A percentile compares a stretch with the other conserved stretches of the same genome.
These are phyloP conservation scores for Cryptosporidium parvum DNA, from an alignment of 169 alveolate genomes.

Conservation along the genomic window DNA sequence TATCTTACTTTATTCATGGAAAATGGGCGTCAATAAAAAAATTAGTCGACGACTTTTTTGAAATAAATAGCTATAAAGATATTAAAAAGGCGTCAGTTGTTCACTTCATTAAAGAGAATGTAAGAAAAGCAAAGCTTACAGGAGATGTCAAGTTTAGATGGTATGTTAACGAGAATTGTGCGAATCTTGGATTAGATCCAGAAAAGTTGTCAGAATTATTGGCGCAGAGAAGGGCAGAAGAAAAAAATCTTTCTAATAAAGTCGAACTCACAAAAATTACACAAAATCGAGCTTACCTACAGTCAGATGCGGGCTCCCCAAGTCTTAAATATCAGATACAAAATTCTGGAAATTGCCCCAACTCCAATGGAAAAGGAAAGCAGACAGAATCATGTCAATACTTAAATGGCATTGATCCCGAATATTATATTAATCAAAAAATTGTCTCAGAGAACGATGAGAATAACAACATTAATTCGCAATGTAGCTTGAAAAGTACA, in stretches of 20 bases:
- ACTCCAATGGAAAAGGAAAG: neutral
- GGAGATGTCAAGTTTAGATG: conserved; percentile 51
- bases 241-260: neutral
- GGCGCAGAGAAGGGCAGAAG: conserved; percentile 25
- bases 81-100: conserved; percentile 33
- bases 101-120: conserved; percentile 45
- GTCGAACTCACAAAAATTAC: neutral
- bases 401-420: neutral
- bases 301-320: neutral
- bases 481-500: neutral
- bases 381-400: neutral
- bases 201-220: conserved; percentile 27
- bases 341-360: neutral
- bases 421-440: neutral
- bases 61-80: conserved; percentile 15
- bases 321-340: neutral
- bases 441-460: neutral
- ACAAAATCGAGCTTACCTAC: conserved; percentile 22
- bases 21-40: conserved; percentile 34
- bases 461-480: conserved; percentile 4
- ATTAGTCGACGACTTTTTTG: conserved; percentile 34
- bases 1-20: conserved; percentile 53
- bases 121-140: conserved; percentile 2
- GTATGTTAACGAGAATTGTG: conserved; percentile 32
- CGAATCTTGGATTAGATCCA: conserved; percentile 4